A percentile compares a stretch with the other conserved stretches of the same genome.
Evolutionary conservation across 306 rosid species (phyloP).

Genomic region (Vigna reflexopilosa): DNA sequence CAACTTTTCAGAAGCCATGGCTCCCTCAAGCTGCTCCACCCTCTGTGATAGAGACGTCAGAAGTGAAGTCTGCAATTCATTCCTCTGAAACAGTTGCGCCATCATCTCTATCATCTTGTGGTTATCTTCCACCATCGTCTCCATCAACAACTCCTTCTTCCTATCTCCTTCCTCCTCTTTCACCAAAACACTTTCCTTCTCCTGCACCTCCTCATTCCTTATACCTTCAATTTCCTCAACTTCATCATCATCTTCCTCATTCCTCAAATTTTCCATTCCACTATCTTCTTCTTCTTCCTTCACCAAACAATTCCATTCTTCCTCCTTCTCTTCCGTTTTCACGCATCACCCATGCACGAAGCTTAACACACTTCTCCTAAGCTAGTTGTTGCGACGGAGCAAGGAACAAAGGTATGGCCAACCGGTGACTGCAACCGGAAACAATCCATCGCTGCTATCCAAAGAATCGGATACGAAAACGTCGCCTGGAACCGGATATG

Average conservation of each 20-base stretch:
- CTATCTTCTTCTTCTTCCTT: not conserved
- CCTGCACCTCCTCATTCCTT: constrained; percentile 19
- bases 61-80: constrained; percentile 58
- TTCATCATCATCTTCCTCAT: not conserved
- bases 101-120: constrained; percentile 67
- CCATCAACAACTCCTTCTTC: constrained; percentile 45
- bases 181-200: constrained; percentile 39
- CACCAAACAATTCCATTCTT: constrained; percentile 1
- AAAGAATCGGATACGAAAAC: no score
- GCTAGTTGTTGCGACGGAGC: no score
- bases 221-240: not conserved
- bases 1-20: constrained; percentile 54
- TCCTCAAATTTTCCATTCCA: not conserved
- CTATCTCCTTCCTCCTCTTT: no score
- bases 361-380: no score
- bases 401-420: no score
- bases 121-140: constrained; percentile 67
- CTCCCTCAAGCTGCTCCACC: constrained; percentile 71
- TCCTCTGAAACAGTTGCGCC: constrained; percentile 57
- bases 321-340: no score
- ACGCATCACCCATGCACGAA: no score
- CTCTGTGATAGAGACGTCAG: constrained; percentile 63
- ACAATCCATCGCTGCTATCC: no score
- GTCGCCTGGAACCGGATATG: no score
- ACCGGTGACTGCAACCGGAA: no score